These are phyloP conservation scores for Delitschia confertaspora DNA, from an alignment of 495 filamentous ascomycete species.

Conservation along the genomic window DNA sequence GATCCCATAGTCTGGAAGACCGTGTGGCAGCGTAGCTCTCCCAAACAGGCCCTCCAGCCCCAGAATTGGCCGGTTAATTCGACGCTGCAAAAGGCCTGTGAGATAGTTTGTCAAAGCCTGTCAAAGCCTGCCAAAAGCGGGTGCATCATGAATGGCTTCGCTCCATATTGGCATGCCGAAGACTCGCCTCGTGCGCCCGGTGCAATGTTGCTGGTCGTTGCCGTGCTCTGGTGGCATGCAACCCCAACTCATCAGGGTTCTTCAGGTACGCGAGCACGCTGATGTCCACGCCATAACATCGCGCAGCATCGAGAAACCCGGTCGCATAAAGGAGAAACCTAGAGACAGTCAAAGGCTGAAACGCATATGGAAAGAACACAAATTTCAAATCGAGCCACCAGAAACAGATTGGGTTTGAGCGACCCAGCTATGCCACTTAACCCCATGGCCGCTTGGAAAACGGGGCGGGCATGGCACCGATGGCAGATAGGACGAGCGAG, in stretches of 20 bases:
- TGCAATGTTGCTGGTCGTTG: constrained; percentile 15
- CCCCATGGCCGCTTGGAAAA: background rate
- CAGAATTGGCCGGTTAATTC: constrained; percentile 22
- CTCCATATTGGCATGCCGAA: constrained; percentile 12
- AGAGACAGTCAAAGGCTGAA: constrained; percentile 20
- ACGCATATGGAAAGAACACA: constrained; percentile 24
- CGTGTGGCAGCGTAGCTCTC: no score
- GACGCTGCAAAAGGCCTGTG: no score
- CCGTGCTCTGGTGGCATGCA: constrained; percentile 22
- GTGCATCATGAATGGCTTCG: constrained; percentile 11
- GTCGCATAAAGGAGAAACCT: constrained; percentile 22
- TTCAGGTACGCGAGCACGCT: constrained; percentile 22
- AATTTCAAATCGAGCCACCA: constrained; percentile 20
- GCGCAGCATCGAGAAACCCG: constrained; percentile 3
- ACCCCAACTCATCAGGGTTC: background rate
- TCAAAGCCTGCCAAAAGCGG: constrained; percentile 20
- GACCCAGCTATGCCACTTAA: constrained; percentile 22
- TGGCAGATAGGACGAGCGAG: background rate
- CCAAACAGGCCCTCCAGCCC: background rate
- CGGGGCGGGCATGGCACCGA: background rate
- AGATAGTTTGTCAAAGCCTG: no score
- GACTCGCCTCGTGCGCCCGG: constrained; percentile 5
- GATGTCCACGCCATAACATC: constrained; percentile 8
- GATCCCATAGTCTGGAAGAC: no score
- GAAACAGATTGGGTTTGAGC: constrained; percentile 27